These are phyloP conservation scores for Didymella pomorum DNA, from an alignment of 2,329 filamentous ascomycete species.

Conservation along the genomic window DNA sequence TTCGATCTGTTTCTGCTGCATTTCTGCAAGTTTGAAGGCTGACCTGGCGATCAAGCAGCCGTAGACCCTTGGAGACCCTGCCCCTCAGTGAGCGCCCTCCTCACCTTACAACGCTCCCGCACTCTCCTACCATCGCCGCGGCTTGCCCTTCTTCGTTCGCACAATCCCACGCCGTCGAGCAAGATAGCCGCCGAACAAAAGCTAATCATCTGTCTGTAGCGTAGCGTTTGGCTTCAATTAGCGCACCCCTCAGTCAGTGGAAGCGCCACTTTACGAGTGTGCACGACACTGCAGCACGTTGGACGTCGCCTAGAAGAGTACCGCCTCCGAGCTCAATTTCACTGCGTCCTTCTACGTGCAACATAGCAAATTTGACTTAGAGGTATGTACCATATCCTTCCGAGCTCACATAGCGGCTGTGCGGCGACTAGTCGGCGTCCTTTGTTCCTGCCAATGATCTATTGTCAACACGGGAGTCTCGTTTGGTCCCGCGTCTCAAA, in stretches of 20 bases:
- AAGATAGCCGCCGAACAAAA: slow-evolving; percentile 16
- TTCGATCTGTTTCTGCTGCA: slow-evolving; percentile 7
- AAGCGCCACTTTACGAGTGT: slow-evolving; percentile 16
- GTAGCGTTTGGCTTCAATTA: slow-evolving; percentile 17
- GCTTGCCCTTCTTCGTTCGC: slow-evolving; percentile 6
- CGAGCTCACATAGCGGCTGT: slow-evolving; percentile 15
- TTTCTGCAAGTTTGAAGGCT: slow-evolving; percentile 17
- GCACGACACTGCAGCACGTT: slow-evolving; percentile 11
- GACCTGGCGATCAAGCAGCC: slow-evolving; percentile 27
- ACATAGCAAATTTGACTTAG: slow-evolving; percentile 5
- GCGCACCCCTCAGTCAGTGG: slow-evolving; percentile 24
- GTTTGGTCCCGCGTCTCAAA: slow-evolving; percentile 26
- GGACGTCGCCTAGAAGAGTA: slow-evolving; percentile 8
- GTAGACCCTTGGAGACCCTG: slow-evolving; percentile 26
- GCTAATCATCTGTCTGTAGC: slow-evolving; percentile 15
- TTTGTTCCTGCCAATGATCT: slow-evolving; percentile 15
- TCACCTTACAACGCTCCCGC: slow-evolving; percentile 12
- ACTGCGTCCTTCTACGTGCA: slow-evolving; percentile 3
- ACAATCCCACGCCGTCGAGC: slow-evolving; percentile 14
- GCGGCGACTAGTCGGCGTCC: slow-evolving; percentile 11
- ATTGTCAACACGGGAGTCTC: slow-evolving; percentile 18
- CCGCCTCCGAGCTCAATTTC: slow-evolving; percentile 4
- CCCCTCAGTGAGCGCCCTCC: slow-evolving; percentile 24
- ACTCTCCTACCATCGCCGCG: slow-evolving; percentile 19
- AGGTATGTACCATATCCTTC: slow-evolving; percentile 13